These are phyloP conservation scores for Scenedesmus sp. DNA, from an alignment of 163 green algal species.

Conservation along the genomic window DNA sequence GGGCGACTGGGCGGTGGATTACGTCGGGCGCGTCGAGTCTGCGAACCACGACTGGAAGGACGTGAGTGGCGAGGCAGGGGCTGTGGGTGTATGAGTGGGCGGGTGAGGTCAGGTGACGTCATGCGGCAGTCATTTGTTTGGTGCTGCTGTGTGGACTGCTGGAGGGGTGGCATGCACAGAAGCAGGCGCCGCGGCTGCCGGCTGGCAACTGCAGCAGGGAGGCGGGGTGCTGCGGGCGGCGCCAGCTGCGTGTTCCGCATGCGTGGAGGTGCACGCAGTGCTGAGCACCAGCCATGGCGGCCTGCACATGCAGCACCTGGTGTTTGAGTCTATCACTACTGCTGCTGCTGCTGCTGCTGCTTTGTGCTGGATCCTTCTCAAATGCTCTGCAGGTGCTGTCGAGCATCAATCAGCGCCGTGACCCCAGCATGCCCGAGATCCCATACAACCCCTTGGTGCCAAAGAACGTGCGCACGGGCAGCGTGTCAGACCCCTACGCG, in stretches of 20 bases:
- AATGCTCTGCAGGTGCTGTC: slow-evolving; percentile 8
- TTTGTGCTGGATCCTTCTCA: background rate
- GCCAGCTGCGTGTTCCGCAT: too few relatives aligned
- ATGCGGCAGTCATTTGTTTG: too few relatives aligned
- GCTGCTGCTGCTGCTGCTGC: slow-evolving; percentile 15
- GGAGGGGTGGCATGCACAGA: background rate
- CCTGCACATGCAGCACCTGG: too few relatives aligned
- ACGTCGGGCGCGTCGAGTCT: slow-evolving; percentile 54
- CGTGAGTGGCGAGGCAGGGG: background rate
- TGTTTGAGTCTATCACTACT: too few relatives aligned
- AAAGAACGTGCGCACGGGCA: slow-evolving; percentile 38
- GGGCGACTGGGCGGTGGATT: slow-evolving; percentile 59
- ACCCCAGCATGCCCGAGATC: slow-evolving; percentile 23
- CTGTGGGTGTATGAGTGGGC: too few relatives aligned
- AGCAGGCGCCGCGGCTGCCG: background rate
- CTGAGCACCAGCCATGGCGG: too few relatives aligned
- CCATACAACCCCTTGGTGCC: background rate
- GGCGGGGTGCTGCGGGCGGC: too few relatives aligned
- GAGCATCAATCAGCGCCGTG: slow-evolving; percentile 30
- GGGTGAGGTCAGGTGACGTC: too few relatives aligned
- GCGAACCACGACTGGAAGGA: slow-evolving; percentile 51
- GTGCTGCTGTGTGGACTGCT: too few relatives aligned
- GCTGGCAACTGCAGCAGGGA: too few relatives aligned
- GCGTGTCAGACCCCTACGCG: background rate
- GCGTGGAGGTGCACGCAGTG: too few relatives aligned